These are phyloP conservation scores for Penicillium italicum DNA, from an alignment of 2,329 filamentous ascomycete species.

Conservation along the genomic window DNA sequence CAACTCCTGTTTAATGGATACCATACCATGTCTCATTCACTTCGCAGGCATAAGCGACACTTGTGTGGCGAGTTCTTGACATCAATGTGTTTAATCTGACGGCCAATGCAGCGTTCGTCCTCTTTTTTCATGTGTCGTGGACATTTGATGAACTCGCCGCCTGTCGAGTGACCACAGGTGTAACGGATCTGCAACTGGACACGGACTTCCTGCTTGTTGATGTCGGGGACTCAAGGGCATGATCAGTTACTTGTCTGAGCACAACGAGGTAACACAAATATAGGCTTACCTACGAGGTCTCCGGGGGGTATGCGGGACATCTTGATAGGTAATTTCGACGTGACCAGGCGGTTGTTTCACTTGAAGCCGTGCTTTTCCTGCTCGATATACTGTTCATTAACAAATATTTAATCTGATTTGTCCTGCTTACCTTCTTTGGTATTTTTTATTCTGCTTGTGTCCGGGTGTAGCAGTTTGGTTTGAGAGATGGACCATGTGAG, in stretches of 20 bases:
- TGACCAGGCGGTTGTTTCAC: not conserved
- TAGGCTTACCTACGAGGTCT: not conserved
- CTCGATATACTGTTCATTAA: not conserved
- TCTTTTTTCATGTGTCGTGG: constrained; percentile 9
- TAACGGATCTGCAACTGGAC: constrained; percentile 15
- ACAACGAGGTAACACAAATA: not conserved
- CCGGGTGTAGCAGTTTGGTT: not conserved
- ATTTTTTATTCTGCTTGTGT: not conserved
- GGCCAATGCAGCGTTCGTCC: constrained; percentile 13
- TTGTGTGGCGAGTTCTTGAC: constrained; percentile 13
- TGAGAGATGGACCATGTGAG: not conserved
- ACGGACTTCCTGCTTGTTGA: constrained; percentile 1
- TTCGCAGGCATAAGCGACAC: constrained; percentile 13
- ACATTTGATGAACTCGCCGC: constrained; percentile 20
- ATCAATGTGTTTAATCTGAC: constrained; percentile 9
- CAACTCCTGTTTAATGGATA: not conserved
- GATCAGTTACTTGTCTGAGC: not conserved
- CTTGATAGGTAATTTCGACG: not conserved
- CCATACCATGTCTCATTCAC: not conserved
- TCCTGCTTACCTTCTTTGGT: not conserved
- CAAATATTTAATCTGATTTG: not conserved
- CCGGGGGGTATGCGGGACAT: not conserved
- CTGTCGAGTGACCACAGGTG: constrained; percentile 14
- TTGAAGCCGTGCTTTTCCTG: not conserved
- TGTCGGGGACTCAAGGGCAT: not conserved